phyloP scores from a whole-genome alignment of 2,329 filamentous ascomycete genomes.

The Mariannaea sp. region DNA sequence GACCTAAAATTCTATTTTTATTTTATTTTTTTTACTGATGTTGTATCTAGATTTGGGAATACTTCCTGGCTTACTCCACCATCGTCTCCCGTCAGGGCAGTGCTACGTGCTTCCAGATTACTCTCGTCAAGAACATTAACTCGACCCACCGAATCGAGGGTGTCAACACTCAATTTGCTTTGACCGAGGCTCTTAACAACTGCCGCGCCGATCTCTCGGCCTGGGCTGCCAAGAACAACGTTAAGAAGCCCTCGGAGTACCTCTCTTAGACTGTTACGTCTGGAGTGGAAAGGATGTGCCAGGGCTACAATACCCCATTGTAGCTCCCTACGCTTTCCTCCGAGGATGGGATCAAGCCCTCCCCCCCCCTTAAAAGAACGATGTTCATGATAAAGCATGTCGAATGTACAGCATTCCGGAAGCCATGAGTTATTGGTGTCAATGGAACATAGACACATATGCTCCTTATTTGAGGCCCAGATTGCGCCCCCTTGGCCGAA shows the following conservation, averaged over 20 bases:
- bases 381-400: slow-evolving; percentile 11
- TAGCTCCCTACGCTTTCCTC: slow-evolving; percentile 4
- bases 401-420: slow-evolving; percentile 1
- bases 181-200: slow-evolving; percentile 63
- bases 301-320: slow-evolving; percentile 2
- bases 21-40: slow-evolving; percentile 5
- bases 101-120: slow-evolving; percentile 89
- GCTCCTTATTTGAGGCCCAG: slow-evolving; percentile 24
- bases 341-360: neutral
- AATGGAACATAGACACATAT: slow-evolving; percentile 27
- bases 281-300: neutral
- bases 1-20: no score
- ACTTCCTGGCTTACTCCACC: slow-evolving; percentile 85
- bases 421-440: slow-evolving; percentile 2
- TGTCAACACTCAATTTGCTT: slow-evolving; percentile 69
- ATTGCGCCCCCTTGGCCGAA: slow-evolving; percentile 32
- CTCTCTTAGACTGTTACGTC: slow-evolving; percentile 18
- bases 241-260: slow-evolving; percentile 40
- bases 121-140: slow-evolving; percentile 91
- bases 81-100: slow-evolving; percentile 84
- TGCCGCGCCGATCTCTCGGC: slow-evolving; percentile 42
- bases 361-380: no score
- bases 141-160: slow-evolving; percentile 83
- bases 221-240: slow-evolving; percentile 46
- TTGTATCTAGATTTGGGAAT: slow-evolving; percentile 77